Conservation (phyloP, 2,329 filamentous ascomycete species). For the Tolypocladium tropicale region DNA sequence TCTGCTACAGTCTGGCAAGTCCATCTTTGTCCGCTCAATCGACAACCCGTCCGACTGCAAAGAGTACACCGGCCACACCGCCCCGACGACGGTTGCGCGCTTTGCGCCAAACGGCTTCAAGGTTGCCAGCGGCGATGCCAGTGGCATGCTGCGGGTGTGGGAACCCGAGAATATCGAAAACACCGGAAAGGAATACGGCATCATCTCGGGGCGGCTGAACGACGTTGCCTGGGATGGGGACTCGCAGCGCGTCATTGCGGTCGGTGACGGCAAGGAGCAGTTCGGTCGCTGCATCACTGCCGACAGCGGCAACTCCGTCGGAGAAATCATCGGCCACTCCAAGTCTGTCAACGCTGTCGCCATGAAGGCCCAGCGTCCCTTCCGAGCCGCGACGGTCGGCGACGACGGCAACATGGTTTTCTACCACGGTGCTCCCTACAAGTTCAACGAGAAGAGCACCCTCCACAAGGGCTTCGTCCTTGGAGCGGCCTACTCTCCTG, state of each 20-base stretch:
- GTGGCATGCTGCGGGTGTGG: slow-evolving; percentile 83
- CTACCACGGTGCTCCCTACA: slow-evolving; percentile 89
- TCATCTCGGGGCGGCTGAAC: slow-evolving; percentile 90
- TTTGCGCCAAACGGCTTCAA: slow-evolving; percentile 95
- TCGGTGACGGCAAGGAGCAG: slow-evolving; percentile 87
- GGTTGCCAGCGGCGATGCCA: slow-evolving; percentile 80
- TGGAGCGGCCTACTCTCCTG: slow-evolving; percentile 79
- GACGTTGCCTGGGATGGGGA: slow-evolving; percentile 97
- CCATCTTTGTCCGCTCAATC: slow-evolving; percentile 90
- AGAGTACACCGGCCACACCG: slow-evolving; percentile 88
- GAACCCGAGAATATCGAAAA: slow-evolving; percentile 75
- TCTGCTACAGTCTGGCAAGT: slow-evolving; percentile 70
- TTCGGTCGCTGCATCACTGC: slow-evolving; percentile 92
- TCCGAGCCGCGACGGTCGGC: slow-evolving; percentile 81
- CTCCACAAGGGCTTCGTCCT: slow-evolving; percentile 86
- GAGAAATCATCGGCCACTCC: slow-evolving; percentile 86
- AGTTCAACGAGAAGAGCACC: slow-evolving; percentile 76
- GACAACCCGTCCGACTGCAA: slow-evolving; percentile 75
- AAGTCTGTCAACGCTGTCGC: slow-evolving; percentile 85
- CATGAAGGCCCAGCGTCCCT: slow-evolving; percentile 79
- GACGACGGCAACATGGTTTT: slow-evolving; percentile 89
- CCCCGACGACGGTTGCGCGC: slow-evolving; percentile 80
- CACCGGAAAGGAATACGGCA: slow-evolving; percentile 88
- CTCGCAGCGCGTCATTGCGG: slow-evolving; percentile 90
- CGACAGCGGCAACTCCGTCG: slow-evolving; percentile 92